Evolutionary conservation across 441 rosid genomes (phyloP).

Genomic region (Bocquillonia castaneifolia): DNA sequence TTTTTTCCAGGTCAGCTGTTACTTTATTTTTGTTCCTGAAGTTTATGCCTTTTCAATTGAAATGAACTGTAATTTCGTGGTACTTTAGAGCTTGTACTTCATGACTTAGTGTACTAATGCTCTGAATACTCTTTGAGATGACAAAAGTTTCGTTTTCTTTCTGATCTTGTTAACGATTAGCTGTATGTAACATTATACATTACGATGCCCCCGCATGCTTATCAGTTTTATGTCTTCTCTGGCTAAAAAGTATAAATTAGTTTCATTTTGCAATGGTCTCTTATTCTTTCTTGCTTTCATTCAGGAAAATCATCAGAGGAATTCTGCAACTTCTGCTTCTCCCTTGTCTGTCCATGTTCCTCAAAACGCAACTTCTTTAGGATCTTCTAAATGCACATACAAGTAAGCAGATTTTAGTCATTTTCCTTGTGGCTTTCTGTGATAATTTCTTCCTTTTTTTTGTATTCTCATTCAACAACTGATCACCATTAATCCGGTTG

Average conservation of each 20-base stretch:
- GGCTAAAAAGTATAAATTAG: not conserved
- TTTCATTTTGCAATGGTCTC: not conserved
- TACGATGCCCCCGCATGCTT: not conserved
- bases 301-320: constrained; percentile 35
- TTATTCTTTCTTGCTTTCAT: not conserved
- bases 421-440: not conserved
- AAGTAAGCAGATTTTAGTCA: constrained; percentile 37
- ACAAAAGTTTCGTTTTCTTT: not conserved
- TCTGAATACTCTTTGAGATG: not conserved
- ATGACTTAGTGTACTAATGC: not conserved
- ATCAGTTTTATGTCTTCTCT: not conserved
- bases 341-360: constrained; percentile 30
- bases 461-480: constrained; percentile 3
- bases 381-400: constrained; percentile 44
- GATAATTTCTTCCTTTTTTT: not conserved
- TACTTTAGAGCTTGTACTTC: not conserved
- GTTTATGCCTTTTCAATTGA: not conserved
- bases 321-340: constrained; percentile 26
- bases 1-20: not conserved
- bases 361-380: constrained; percentile 30
- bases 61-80: not conserved
- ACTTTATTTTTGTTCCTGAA: not conserved
- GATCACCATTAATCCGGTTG: constrained; percentile 21
- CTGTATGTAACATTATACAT: not conserved
- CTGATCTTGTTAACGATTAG: not conserved